phyloP scores from a whole-genome alignment of 75 land plant species.

The Larix kaempferi region DNA sequence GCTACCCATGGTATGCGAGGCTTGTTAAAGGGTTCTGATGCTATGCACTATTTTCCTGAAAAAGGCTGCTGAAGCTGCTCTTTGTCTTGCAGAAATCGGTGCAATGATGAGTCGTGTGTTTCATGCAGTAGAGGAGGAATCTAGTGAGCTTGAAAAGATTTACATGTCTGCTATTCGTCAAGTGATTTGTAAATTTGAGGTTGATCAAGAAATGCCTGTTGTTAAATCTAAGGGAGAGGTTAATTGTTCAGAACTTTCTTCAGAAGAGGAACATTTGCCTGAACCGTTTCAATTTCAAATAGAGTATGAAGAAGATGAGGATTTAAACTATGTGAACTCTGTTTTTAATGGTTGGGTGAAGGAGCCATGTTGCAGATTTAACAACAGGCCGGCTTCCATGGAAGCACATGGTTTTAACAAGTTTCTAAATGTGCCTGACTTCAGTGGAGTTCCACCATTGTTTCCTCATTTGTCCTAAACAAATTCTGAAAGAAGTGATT shows the following conservation, averaged over 20 bases:
- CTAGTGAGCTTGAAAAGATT: no score
- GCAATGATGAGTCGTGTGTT: slow-evolving; percentile 84
- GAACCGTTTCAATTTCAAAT: slow-evolving; percentile 33
- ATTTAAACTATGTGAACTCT: background rate
- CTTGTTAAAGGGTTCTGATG: slow-evolving; percentile 64
- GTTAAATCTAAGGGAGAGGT: slow-evolving; percentile 21
- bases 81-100: slow-evolving; percentile 70
- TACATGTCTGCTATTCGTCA: no score
- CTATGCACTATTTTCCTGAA: slow-evolving; percentile 71
- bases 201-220: slow-evolving; percentile 23
- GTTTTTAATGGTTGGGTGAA: background rate
- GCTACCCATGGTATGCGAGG: slow-evolving; percentile 73
- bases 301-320: no score
- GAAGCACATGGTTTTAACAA: background rate
- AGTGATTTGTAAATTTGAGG: slow-evolving; percentile 14
- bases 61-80: slow-evolving; percentile 64
- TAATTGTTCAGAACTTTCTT: background rate
- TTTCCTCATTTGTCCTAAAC: background rate
- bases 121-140: slow-evolving; percentile 56
- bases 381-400: background rate
- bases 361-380: background rate
- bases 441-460: background rate
- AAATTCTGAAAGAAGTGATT: background rate
- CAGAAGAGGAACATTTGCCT: slow-evolving; percentile 1
- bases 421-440: background rate